Base-by-base conservation (phyloP, 2,329 filamentous ascomycete species). In the Dryadomyces quercivorus region DNA sequence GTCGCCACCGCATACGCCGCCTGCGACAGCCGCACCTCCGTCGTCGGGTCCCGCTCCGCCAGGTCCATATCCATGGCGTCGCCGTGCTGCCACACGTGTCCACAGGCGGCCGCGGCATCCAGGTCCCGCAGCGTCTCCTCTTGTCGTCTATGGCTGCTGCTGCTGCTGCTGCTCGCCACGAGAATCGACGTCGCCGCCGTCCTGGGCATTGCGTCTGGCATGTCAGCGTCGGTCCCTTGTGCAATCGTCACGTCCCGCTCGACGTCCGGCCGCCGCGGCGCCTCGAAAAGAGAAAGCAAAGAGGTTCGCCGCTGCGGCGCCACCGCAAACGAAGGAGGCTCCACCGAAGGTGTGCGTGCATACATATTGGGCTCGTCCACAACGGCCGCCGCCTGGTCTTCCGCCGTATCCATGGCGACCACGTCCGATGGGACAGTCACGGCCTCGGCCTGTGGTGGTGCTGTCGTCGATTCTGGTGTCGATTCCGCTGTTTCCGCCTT, bases 301-400 rank as follows among this genome's bases (percentile, higher is more conserved):
- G 80, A 84, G 6, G 75, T 76, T 46, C 80, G 76, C 60, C 75
- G 70, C 60, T 75, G 70, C 57, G 79, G 72, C 5, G 70, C 67
- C 15, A 77, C 63, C 44, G 80, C 80, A 62, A 76, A 77, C n/a
- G 77, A 66, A 1, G 81, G 81, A 20, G 80, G 80, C 15, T 84
- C 81, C 44, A 80, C 75, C 0, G 81, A 84, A 13, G 81, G 81
- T 2, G 80, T 82, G 57, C 80, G 73, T 13, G 79, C 74, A 63
- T 75, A 82, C 59, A 69, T 68, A 31, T 69, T 65, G 65, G 49
- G 43, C 21, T 15, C 22, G 7, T 36, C 34, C 26, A 26, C 18
- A 31, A 31, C 8, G 10, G 38, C 13, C 7, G 52, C 13, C 18
- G 12, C 31, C 22, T 48, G 26, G 42, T 8, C 53, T 10, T 40